phyloP scores from a whole-genome alignment of 371 early-diverging fungal species.

The Syncephalastrum contaminatum region DNA sequence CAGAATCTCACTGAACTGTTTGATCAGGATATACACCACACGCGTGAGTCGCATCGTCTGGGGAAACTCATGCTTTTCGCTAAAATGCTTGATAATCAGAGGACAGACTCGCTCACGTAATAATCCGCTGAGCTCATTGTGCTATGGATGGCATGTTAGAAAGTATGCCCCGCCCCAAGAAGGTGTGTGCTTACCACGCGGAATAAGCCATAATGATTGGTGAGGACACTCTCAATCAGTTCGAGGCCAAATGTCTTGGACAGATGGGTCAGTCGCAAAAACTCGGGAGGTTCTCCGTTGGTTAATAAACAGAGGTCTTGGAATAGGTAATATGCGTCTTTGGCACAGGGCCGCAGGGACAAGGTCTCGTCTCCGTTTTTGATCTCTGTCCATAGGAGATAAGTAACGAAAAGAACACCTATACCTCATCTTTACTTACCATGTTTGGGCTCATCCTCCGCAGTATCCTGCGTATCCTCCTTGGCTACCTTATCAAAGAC shows the following conservation, averaged over 20 bases:
- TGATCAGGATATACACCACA: slow-evolving; percentile 78
- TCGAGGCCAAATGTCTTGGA: slow-evolving; percentile 89
- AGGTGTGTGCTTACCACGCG: slow-evolving; percentile 51
- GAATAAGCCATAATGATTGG: slow-evolving; percentile 76
- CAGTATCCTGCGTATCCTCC: slow-evolving; percentile 53
- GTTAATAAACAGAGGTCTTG: slow-evolving; percentile 80
- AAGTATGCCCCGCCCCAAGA: too few relatives aligned
- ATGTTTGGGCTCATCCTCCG: slow-evolving; percentile 31
- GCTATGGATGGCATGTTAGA: slow-evolving; percentile 36
- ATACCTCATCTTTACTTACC: slow-evolving; percentile 24
- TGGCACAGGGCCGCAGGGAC: slow-evolving; percentile 57
- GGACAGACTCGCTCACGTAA: slow-evolving; percentile 87
- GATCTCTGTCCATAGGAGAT: not conserved
- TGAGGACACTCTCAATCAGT: slow-evolving; percentile 86
- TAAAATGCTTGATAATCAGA: slow-evolving; percentile 83
- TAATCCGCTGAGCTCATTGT: slow-evolving; percentile 68
- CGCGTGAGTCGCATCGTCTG: slow-evolving; percentile 83
- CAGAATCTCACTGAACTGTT: slow-evolving; percentile 74
- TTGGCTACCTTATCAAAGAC: slow-evolving; percentile 90
- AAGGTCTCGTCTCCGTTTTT: slow-evolving; percentile 36
- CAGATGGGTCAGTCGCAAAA: slow-evolving; percentile 63
- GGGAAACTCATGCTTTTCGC: slow-evolving; percentile 85
- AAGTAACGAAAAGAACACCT: not conserved
- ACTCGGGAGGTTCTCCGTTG: slow-evolving; percentile 65
- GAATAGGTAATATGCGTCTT: slow-evolving; percentile 86